Evolutionary conservation across 2,329 filamentous ascomycete genomes (phyloP).

Genomic region (Cladosporium sp.): DNA sequence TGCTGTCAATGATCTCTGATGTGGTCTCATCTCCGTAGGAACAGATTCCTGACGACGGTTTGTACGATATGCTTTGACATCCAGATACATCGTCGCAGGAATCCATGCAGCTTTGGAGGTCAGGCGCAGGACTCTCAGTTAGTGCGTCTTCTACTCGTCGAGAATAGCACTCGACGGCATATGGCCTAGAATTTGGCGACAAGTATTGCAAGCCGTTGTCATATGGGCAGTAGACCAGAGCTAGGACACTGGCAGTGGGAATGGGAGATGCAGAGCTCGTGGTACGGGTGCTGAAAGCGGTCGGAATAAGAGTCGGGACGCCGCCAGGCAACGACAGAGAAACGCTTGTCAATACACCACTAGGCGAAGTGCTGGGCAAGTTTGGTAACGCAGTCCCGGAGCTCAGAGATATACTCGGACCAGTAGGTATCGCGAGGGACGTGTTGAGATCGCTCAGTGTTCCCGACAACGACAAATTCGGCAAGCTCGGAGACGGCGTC

Average conservation of each 20-base stretch:
- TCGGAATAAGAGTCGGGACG: not conserved
- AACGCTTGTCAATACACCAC: not conserved
- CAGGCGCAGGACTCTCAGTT: slow-evolving; percentile 18
- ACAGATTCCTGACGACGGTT: slow-evolving; percentile 21
- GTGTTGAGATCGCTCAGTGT: slow-evolving; percentile 16
- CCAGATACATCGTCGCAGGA: slow-evolving; percentile 25
- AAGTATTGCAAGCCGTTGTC: slow-evolving; percentile 31
- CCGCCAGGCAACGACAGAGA: slow-evolving; percentile 4
- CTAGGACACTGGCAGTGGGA: slow-evolving; percentile 24
- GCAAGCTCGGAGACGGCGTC: slow-evolving; percentile 13
- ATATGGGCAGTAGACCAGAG: slow-evolving; percentile 28
- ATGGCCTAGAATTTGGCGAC: slow-evolving; percentile 26
- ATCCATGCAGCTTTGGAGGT: slow-evolving; percentile 29
- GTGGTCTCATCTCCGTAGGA: not conserved
- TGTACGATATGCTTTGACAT: slow-evolving; percentile 26
- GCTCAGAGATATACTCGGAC: slow-evolving; percentile 9
- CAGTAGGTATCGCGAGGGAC: slow-evolving; percentile 9
- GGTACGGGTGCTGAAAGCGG: not conserved
- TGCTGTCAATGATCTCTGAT: not conserved
- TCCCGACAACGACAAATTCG: slow-evolving; percentile 1
- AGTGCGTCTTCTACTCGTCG: slow-evolving; percentile 24
- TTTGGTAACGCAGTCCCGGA: slow-evolving; percentile 4
- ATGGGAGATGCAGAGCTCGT: slow-evolving; percentile 6
- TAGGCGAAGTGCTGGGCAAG: slow-evolving; percentile 14
- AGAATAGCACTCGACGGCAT: slow-evolving; percentile 26